Base-by-base conservation (phyloP, 2,329 filamentous ascomycete species). In the Cadophora sp. region DNA sequence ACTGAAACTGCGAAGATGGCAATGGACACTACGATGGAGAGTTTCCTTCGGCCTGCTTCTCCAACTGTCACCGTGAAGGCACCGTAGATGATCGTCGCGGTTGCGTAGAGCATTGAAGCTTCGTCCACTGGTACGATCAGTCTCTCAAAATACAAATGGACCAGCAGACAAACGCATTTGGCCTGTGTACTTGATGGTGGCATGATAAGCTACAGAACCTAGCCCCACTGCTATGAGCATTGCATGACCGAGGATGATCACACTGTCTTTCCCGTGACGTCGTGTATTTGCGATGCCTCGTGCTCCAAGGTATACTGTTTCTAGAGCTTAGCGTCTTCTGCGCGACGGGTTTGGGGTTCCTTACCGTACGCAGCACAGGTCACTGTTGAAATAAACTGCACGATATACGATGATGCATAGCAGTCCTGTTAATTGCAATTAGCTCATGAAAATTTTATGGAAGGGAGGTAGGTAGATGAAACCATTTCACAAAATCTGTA, bases 371-470 rank as follows among this genome's bases (percentile, higher is more conserved):
- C 78, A 0, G 83, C 64, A 68, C 84, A 86, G 8, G 82, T 84
- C 56, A 85, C 67, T 1, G 83, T 81, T 70, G 85, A 86, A 67
- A 85, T 77, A 67, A 86, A 84, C 69, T 86, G 84, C 48, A 81
- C 84, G 58, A 85, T 76, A 73, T 85, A 85, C 1, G 75, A 72
- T 2, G 82, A 83, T 48, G 86, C 75, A 62, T 79, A 81, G 72
- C 84, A 87, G 73, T 88, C 85, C 77, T 88, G 26, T 19, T 8
- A 24, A 27, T 5, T 8, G 9, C 1, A 14, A 29, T 16, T 31
- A 11, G 14, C 29, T 16, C 19, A 27, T 11, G 2, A 40, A 37
- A 12, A 8, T 37, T 11, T 37, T 9, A 9, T 37, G 9, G 34
- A 12, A 12, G 34, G 8, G 34, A 37, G 34, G 8, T 37, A 12